Percentiles rank a stretch among this genome's conserved stretches.
These are phyloP conservation scores for Gnomoniopsis sp. DNA, from an alignment of 2,329 filamentous ascomycete genomes.

Conservation along the genomic window DNA sequence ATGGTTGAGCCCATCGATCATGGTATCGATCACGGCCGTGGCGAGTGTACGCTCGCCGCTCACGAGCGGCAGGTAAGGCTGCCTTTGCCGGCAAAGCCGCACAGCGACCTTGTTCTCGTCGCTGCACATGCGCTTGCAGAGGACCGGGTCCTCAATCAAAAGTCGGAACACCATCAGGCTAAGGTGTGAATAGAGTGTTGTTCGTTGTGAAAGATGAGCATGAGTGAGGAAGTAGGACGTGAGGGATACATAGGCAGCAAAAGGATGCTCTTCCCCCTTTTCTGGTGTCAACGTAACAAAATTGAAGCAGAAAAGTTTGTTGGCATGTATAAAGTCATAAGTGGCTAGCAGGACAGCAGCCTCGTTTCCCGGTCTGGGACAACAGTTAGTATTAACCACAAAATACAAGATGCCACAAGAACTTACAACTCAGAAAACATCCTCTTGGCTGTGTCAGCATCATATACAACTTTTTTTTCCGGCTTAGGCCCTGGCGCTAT, in stretches of 20 bases:
- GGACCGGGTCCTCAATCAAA: conserved; percentile 76
- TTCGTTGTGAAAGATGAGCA: conserved; percentile 76
- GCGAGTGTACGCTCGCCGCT: conserved; percentile 70
- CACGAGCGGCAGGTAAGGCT: conserved; percentile 77
- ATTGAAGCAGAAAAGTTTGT: conserved; percentile 91
- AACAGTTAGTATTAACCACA: background rate
- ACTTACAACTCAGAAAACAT: conserved; percentile 77
- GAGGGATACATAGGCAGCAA: conserved; percentile 80
- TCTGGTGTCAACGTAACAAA: conserved; percentile 64
- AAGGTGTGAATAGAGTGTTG: conserved; percentile 79
- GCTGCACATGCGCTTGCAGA: conserved; percentile 82
- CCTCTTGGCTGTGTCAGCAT: conserved; percentile 76
- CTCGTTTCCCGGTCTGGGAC: conserved; percentile 67
- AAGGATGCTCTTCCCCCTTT: conserved; percentile 67
- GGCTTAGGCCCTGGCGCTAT: conserved; percentile 68
- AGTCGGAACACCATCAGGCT: conserved; percentile 83
- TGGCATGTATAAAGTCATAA: conserved; percentile 91
- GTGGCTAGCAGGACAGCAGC: conserved; percentile 78
- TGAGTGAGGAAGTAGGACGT: conserved; percentile 93
- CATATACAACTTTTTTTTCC: conserved; percentile 57
- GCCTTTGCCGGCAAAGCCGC: conserved; percentile 83
- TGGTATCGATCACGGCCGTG: conserved; percentile 75
- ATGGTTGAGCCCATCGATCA: conserved; percentile 90
- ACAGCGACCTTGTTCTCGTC: conserved; percentile 71
- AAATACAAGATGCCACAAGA: background rate